Evolutionary conservation across 208 protist genomes (phyloP).

Genomic region (Leishmania mexicana): DNA sequence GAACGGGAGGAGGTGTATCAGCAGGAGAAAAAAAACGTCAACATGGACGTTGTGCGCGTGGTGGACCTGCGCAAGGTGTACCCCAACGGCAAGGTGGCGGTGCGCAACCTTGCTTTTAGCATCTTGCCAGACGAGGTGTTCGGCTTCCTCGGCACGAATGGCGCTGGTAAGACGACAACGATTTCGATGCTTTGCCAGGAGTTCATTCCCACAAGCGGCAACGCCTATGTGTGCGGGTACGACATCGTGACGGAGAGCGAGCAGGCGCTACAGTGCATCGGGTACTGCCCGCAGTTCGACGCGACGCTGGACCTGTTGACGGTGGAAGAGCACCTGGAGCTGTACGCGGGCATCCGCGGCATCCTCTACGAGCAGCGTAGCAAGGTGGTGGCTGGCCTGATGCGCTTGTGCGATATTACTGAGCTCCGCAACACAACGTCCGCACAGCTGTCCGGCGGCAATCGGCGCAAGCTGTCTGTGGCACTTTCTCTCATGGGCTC

Average conservation of each 20-base stretch:
- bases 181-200: constrained; percentile 86
- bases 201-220: constrained; percentile 67
- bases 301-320: constrained; percentile 91
- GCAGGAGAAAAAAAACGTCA: constrained; percentile 26
- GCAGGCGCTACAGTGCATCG: constrained; percentile 58
- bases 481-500: constrained; percentile 72
- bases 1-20: constrained; percentile 56
- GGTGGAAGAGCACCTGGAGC: constrained; percentile 74
- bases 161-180: constrained; percentile 87
- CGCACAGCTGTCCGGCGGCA: constrained; percentile 57
- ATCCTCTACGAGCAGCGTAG: constrained; percentile 31
- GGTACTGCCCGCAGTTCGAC: constrained; percentile 95
- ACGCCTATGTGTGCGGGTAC: constrained; percentile 60
- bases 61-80: constrained; percentile 76
- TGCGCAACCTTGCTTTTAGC: constrained; percentile 72
- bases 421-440: constrained; percentile 36
- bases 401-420: constrained; percentile 33
- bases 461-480: constrained; percentile 73
- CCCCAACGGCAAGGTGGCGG: constrained; percentile 62
- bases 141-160: constrained; percentile 90
- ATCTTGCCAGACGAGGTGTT: constrained; percentile 80
- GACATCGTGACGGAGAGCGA: constrained; percentile 54
- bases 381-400: constrained; percentile 36
- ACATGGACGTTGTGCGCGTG: constrained; percentile 58
- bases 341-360: constrained; percentile 38